Evolutionary conservation across 2,329 filamentous ascomycete species (phyloP).

Genomic region (Dothidotthia symphoricarpi): DNA sequence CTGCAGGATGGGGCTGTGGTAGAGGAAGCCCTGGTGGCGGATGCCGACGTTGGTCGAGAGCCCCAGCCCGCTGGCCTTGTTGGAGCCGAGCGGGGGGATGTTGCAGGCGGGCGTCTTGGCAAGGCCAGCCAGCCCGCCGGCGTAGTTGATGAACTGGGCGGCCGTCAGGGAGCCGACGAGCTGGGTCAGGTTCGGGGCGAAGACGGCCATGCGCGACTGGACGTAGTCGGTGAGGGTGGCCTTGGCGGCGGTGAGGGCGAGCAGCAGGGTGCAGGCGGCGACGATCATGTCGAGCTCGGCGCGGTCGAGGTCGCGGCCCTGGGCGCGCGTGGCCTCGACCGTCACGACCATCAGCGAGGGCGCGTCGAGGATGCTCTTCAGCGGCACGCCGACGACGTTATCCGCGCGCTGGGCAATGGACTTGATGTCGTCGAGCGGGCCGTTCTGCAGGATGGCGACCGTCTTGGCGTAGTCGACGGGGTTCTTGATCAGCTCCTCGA

Average conservation of each 20-base stretch:
- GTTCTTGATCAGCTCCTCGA: conserved; percentile 86
- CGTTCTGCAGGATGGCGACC: conserved; percentile 88
- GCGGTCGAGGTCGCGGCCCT: conserved; percentile 73
- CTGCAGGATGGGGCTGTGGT: conserved; percentile 84
- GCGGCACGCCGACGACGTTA: conserved; percentile 71
- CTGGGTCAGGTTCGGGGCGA: conserved; percentile 88
- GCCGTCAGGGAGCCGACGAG: conserved; percentile 91
- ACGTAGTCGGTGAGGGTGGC: conserved; percentile 87
- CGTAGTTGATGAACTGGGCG: conserved; percentile 92
- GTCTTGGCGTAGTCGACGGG: conserved; percentile 94
- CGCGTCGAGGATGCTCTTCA: conserved; percentile 80
- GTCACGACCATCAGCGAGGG: conserved; percentile 94
- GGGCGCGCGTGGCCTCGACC: conserved; percentile 87
- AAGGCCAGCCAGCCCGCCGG: conserved; percentile 82
- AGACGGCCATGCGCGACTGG: conserved; percentile 93
- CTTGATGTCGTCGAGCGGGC: conserved; percentile 86
- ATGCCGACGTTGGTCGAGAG: conserved; percentile 91
- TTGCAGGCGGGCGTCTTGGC: conserved; percentile 95
- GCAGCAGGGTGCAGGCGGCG: conserved; percentile 79
- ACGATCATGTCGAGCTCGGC: conserved; percentile 72
- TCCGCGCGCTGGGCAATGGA: conserved; percentile 71
- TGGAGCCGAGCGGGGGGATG: conserved; percentile 83
- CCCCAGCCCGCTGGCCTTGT: conserved; percentile 76
- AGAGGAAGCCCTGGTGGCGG: conserved; percentile 89
- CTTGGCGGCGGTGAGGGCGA: conserved; percentile 86